These are phyloP conservation scores for Anisodus tanguticus DNA, from an alignment of 257 asterid species.

Conservation along the genomic window DNA sequence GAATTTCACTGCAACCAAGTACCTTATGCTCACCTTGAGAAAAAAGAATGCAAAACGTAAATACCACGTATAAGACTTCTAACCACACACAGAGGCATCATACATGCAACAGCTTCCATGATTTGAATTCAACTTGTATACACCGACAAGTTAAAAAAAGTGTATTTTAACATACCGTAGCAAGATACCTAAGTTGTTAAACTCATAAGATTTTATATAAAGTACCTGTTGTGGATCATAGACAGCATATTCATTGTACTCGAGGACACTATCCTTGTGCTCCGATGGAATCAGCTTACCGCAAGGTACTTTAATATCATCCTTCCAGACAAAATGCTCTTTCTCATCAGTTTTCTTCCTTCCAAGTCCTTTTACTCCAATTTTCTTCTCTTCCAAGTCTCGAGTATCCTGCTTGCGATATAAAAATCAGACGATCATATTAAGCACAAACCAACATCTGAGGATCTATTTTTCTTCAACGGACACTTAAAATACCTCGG, in stretches of 20 bases:
- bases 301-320: slow-evolving; percentile 75
- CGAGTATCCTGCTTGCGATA: slow-evolving; percentile 41
- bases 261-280: slow-evolving; percentile 65
- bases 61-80: too few relatives aligned
- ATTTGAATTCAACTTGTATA: not conserved
- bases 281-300: slow-evolving; percentile 65
- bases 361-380: slow-evolving; percentile 71
- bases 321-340: slow-evolving; percentile 82
- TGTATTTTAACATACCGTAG: too few relatives aligned
- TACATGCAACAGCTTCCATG: not conserved
- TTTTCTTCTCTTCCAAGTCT: slow-evolving; percentile 62
- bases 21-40: slow-evolving; percentile 61
- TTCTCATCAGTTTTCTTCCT: slow-evolving; percentile 70
- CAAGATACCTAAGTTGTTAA: too few relatives aligned
- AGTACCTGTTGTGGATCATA: slow-evolving; percentile 76
- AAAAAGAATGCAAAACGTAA: not conserved
- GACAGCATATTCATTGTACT: slow-evolving; percentile 82
- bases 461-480: not conserved
- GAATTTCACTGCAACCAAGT: slow-evolving; percentile 70
- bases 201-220: too few relatives aligned
- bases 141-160: too few relatives aligned
- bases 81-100: not conserved
- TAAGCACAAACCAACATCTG: not conserved
- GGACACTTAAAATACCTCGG: slow-evolving; percentile 38
- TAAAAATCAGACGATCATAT: not conserved